Conservation (phyloP, 2,329 filamentous ascomycete species). For the Xylaria sp. region DNA sequence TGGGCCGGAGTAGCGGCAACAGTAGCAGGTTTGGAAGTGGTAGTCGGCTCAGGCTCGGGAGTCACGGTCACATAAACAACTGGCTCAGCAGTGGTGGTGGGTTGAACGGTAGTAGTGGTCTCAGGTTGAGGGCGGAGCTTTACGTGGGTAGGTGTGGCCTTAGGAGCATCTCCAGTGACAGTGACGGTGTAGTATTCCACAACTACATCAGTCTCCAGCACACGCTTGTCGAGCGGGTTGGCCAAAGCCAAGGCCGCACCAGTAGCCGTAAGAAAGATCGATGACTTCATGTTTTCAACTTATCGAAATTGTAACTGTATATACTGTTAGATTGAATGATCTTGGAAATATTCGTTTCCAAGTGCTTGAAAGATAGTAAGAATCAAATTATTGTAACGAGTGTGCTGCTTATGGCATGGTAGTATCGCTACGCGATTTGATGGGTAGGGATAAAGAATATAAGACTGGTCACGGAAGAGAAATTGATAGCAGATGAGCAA, state of each 20-base stretch:
- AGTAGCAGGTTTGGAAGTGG: conserved; percentile 16
- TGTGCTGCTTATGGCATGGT: conserved; percentile 28
- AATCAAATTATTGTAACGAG: conserved; percentile 31
- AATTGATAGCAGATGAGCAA: not conserved
- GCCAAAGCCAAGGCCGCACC: conserved; percentile 50
- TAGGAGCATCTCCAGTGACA: conserved; percentile 47
- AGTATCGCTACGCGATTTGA: not conserved
- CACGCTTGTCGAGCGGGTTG: conserved; percentile 49
- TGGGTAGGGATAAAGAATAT: not conserved
- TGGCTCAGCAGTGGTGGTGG: conserved; percentile 20
- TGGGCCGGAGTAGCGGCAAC: conserved; percentile 22
- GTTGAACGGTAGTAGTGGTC: conserved; percentile 3
- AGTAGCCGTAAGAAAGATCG: conserved; percentile 50
- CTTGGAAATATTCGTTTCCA: not conserved
- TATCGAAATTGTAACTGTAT: conserved; percentile 29
- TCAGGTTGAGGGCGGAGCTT: conserved; percentile 20
- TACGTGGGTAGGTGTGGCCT: conserved; percentile 30
- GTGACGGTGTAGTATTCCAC: conserved; percentile 49
- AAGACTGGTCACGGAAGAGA: not conserved
- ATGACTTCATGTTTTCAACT: conserved; percentile 54
- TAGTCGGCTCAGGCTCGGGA: conserved; percentile 25
- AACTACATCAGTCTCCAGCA: conserved; percentile 49
- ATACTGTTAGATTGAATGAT: conserved; percentile 18
- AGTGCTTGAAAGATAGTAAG: conserved; percentile 22
- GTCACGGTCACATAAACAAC: conserved; percentile 42